Percentiles rank a stretch among this genome's conserved stretches.
phyloP scores from a whole-genome alignment of 805 yeast species.

The Geotrichum ghanense region DNA sequence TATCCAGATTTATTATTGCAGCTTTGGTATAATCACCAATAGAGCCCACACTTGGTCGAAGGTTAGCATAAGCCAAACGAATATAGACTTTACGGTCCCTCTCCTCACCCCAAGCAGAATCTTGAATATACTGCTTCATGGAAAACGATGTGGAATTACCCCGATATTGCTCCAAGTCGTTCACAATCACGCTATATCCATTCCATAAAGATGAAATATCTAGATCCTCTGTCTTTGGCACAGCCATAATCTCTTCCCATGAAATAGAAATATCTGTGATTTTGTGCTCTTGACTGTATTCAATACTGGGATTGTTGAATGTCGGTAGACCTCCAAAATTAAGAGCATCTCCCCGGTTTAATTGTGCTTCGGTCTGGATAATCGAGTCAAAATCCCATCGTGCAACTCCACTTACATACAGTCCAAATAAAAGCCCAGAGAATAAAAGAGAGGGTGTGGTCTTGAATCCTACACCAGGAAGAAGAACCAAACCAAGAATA shows the following conservation, averaged over 20 bases:
- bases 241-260: neutral
- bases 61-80: slow-evolving; percentile 14
- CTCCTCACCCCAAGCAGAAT: neutral
- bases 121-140: slow-evolving; percentile 22
- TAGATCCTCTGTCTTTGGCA: no score
- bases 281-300: neutral
- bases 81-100: slow-evolving; percentile 12
- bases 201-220: slow-evolving; percentile 19
- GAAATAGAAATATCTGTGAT: neutral
- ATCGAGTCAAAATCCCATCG: slow-evolving; percentile 92
- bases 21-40: slow-evolving; percentile 14
- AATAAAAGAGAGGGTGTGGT: slow-evolving; percentile 38
- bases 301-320: slow-evolving; percentile 13
- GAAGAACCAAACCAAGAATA: slow-evolving; percentile 59
- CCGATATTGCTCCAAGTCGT: slow-evolving; percentile 67
- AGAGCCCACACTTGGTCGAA: neutral
- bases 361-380: slow-evolving; percentile 58
- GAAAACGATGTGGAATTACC: slow-evolving; percentile 39
- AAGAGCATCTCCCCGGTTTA: slow-evolving; percentile 62
- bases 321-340: slow-evolving; percentile 19
- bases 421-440: slow-evolving; percentile 77
- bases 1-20: slow-evolving; percentile 8
- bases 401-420: slow-evolving; percentile 72
- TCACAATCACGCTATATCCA: slow-evolving; percentile 56
- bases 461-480: slow-evolving; percentile 71